Evolutionary conservation across 108 stramenopile species (phyloP).

Genomic region (Fistulifera solaris): DNA sequence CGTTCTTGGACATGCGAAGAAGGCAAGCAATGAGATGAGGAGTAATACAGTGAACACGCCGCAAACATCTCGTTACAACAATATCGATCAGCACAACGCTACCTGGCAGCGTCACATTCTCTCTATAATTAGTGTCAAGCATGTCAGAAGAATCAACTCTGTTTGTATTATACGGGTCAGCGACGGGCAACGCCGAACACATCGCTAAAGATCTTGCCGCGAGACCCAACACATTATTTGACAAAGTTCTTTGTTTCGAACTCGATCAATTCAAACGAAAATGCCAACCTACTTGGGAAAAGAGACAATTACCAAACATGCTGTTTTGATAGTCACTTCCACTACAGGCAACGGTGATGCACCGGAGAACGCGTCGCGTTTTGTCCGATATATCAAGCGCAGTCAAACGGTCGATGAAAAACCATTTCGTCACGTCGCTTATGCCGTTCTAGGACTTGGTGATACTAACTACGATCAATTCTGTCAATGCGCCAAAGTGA

Average conservation of each 20-base stretch:
- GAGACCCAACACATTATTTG: conserved; percentile 8
- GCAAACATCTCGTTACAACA: too few species aligned
- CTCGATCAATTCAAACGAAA: conserved; percentile 57
- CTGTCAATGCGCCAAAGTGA: conserved; percentile 56
- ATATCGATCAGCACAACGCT: too few species aligned
- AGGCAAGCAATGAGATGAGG: too few species aligned
- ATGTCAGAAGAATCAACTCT: conserved; percentile 29
- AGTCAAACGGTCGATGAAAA: conserved; percentile 20
- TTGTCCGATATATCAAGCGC: conserved; percentile 60
- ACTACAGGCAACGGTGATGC: conserved; percentile 93
- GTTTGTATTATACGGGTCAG: conserved; percentile 74
- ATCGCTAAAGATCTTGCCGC: conserved; percentile 65
- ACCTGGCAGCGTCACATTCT: too few species aligned
- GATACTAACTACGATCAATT: conserved; percentile 89
- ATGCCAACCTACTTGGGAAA: conserved; percentile 14
- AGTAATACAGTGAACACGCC: too few species aligned
- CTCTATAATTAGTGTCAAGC: too few species aligned
- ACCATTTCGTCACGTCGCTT: conserved; percentile 46
- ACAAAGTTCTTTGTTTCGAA: conserved; percentile 43
- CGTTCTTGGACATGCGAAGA: too few species aligned
- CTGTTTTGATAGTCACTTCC: conserved; percentile 56
- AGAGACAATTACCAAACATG: conserved; percentile 37
- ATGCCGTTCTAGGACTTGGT: conserved; percentile 74
- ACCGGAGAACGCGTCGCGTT: conserved; percentile 78
- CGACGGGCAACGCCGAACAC: conserved; percentile 79